Evolutionary conservation across 768 basidiomycete genomes (phyloP).

Genomic region (Leccinellum rugosiceps): DNA sequence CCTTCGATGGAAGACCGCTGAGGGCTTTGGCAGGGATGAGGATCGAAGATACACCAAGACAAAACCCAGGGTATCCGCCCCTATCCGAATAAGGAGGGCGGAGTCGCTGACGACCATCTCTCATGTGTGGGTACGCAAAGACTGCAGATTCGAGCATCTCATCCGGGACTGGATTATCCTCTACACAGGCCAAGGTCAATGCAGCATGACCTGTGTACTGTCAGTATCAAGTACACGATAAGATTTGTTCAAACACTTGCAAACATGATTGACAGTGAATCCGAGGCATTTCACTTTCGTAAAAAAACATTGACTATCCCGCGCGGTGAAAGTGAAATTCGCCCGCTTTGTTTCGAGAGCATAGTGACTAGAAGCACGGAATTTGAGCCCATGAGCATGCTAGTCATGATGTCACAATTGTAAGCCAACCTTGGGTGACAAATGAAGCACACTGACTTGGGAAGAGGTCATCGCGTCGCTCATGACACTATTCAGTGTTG

Average conservation of each 20-base stretch:
- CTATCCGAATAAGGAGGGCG: neutral
- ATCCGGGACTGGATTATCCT: conserved; percentile 1
- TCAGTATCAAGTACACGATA: neutral
- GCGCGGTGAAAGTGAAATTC: neutral
- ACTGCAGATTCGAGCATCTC: neutral
- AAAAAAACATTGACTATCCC: neutral
- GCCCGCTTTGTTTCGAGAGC: neutral
- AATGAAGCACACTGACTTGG: neutral
- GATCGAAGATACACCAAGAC: neutral
- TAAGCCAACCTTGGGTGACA: neutral
- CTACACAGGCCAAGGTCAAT: neutral
- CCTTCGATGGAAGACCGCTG: neutral
- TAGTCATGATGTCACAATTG: neutral
- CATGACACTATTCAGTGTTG: neutral
- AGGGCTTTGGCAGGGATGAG: neutral
- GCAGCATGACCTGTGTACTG: neutral
- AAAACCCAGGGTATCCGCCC: neutral
- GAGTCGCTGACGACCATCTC: conserved; percentile 1
- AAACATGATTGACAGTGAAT: neutral
- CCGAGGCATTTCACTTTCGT: neutral
- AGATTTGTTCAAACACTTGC: neutral
- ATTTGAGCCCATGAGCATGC: neutral
- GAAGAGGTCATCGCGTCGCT: neutral
- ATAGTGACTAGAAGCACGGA: neutral
- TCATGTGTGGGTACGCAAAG: neutral